Percentiles rank a stretch among this genome's conserved stretches.
Evolutionary conservation across 495 filamentous ascomycete genomes (phyloP).

Genomic region (Terfezia boudieri): DNA sequence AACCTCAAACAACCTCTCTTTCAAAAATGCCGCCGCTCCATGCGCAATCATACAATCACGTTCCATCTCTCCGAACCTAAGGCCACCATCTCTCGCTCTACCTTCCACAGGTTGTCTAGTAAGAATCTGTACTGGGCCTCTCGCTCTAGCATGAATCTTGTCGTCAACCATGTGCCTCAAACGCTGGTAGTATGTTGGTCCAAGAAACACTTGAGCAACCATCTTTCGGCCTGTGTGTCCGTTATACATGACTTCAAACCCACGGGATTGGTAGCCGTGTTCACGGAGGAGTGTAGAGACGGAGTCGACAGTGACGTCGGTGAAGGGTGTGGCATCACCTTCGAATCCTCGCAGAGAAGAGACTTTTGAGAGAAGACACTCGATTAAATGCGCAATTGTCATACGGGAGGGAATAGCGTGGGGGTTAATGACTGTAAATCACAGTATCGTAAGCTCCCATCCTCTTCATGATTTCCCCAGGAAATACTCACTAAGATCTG

Average conservation of each 20-base stretch:
- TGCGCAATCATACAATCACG: constrained; percentile 99
- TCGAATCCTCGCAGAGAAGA: constrained; percentile 73
- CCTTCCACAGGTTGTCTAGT: constrained; percentile 97
- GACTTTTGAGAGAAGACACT: constrained; percentile 92
- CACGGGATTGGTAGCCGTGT: constrained; percentile 86
- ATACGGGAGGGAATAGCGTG: constrained; percentile 99
- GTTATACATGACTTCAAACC: constrained; percentile 97
- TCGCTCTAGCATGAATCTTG: constrained; percentile 94
- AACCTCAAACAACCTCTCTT: constrained; percentile 91
- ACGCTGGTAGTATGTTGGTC: constrained; percentile 97
- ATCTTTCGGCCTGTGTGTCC: constrained; percentile 89
- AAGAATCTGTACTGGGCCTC: constrained; percentile 90
- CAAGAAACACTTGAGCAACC: constrained; percentile 83
- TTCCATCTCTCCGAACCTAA: constrained; percentile 99
- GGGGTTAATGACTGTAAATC: constrained; percentile 56
- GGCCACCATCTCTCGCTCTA: constrained; percentile 88
- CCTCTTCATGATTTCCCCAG: too few relatives aligned
- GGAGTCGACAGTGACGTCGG: constrained; percentile 84
- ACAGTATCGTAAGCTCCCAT: too few relatives aligned
- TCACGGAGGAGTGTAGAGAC: constrained; percentile 78
- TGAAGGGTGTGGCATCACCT: constrained; percentile 95
- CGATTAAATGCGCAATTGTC: constrained; percentile 99
- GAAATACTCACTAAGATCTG: constrained; percentile 46
- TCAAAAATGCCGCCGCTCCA: constrained; percentile 86
- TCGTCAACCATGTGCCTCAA: constrained; percentile 98